A percentile compares a stretch with the other conserved stretches of the same genome.
These are phyloP conservation scores for Cetraspora pellucida DNA, from an alignment of 192 early-diverging fungal species.

Conservation along the genomic window DNA sequence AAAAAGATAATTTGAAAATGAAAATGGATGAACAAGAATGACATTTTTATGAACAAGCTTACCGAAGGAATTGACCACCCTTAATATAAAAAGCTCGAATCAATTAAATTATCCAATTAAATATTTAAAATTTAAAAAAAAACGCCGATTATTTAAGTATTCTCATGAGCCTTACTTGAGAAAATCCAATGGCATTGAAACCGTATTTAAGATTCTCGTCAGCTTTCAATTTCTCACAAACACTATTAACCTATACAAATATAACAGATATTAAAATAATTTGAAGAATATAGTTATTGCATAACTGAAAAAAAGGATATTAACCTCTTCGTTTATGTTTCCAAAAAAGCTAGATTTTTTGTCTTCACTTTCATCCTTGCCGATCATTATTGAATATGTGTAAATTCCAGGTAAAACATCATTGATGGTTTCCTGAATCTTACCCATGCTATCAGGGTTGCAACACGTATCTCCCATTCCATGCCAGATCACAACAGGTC, in stretches of 20 bases:
- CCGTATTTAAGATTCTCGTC: conserved; percentile 67
- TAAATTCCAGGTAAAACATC: conserved; percentile 64
- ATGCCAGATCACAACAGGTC: conserved; percentile 81
- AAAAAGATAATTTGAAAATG: neutral
- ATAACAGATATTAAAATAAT: neutral
- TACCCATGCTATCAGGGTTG: conserved; percentile 68
- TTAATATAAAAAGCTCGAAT: neutral
- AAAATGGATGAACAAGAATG: neutral
- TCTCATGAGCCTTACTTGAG: conserved; percentile 56
- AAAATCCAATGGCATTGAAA: conserved; percentile 93
- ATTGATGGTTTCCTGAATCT: conserved; percentile 45
- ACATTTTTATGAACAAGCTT: neutral
- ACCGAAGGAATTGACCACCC: conserved; percentile 50
- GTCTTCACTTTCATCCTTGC: conserved; percentile 65
- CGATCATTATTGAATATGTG: conserved; percentile 78
- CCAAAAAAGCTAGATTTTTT: conserved; percentile 86
- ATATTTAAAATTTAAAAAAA: neutral
- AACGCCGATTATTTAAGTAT: neutral
- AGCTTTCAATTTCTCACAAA: conserved; percentile 67
- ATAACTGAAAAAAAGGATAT: neutral
- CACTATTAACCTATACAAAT: conserved; percentile 61
- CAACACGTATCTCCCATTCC: conserved; percentile 89
- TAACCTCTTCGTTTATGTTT: conserved; percentile 70
- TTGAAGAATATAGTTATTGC: neutral
- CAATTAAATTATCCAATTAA: conserved; percentile 9